Evolutionary conservation across 2,329 filamentous ascomycete species (phyloP).

Genomic region (Nannizziopsis barbatae): DNA sequence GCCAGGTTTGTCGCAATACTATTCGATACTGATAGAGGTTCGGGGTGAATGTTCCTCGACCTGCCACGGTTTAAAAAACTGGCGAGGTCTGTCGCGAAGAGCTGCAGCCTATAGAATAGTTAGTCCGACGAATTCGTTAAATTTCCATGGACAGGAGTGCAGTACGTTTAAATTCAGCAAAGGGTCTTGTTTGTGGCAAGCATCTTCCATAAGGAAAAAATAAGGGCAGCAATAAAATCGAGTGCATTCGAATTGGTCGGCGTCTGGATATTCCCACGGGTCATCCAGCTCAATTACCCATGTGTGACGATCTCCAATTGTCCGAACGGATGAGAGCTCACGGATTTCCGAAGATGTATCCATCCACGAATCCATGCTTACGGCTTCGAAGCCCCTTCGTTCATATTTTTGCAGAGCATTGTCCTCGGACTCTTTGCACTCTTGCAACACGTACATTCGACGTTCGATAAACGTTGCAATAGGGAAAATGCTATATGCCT

Average conservation of each 20-base stretch:
- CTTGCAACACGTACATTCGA: not conserved
- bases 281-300: not conserved
- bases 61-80: no score
- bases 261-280: not conserved
- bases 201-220: no score
- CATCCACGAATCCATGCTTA: not conserved
- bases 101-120: no score
- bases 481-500: constrained; percentile 1
- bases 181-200: no score
- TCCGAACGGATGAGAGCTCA: not conserved
- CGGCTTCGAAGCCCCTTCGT: not conserved
- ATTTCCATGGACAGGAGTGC: no score
- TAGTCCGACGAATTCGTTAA: no score
- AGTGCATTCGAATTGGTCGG: not conserved
- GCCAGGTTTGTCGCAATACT: no score
- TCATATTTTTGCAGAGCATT: not conserved
- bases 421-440: not conserved
- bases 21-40: no score
- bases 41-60: no score
- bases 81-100: no score
- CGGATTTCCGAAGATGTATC: not conserved
- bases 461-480: not conserved
- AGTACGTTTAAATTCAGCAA: no score
- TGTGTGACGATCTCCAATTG: constrained; percentile 1
- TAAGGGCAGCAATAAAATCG: not conserved